These are phyloP conservation scores for Jatropha multifida DNA, from an alignment of 441 rosid species.

Conservation along the genomic window DNA sequence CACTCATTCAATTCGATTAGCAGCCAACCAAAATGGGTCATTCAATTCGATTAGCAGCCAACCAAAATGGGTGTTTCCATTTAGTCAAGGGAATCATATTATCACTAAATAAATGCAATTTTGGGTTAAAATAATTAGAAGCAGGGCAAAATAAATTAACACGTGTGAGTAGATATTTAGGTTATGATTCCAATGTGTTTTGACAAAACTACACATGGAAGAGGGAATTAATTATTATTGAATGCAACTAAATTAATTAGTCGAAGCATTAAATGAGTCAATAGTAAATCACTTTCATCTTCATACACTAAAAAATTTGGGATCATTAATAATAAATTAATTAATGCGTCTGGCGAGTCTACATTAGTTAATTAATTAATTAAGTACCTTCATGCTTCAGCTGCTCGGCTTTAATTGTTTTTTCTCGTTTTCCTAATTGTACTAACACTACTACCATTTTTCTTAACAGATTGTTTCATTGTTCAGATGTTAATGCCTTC, in stretches of 20 bases:
- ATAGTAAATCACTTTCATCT: not conserved
- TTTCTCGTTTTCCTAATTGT: not conserved
- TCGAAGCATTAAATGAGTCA: conserved; percentile 1
- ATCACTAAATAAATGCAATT: too few relatives aligned
- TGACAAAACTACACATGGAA: too few relatives aligned
- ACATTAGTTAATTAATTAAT: not conserved
- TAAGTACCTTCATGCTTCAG: not conserved
- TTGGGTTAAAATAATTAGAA: too few relatives aligned
- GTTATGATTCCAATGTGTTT: too few relatives aligned
- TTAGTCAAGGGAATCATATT: too few relatives aligned
- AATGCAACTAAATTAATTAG: not conserved
- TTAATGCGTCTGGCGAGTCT: not conserved
- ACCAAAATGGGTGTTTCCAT: too few relatives aligned
- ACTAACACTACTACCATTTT: not conserved
- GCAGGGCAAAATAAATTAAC: too few relatives aligned
- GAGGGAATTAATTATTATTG: too few relatives aligned
- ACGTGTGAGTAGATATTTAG: too few relatives aligned
- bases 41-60: too few relatives aligned
- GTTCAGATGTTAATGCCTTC: not conserved
- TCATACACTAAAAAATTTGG: not conserved
- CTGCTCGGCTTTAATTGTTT: not conserved
- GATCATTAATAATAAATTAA: not conserved
- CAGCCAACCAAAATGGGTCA: too few relatives aligned
- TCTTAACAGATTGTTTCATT: not conserved
- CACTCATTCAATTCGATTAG: too few relatives aligned